Percentiles rank a stretch among this genome's conserved stretches.
phyloP scores from a whole-genome alignment of 2,329 filamentous ascomycete species.

The Aplosporella prunicola region DNA sequence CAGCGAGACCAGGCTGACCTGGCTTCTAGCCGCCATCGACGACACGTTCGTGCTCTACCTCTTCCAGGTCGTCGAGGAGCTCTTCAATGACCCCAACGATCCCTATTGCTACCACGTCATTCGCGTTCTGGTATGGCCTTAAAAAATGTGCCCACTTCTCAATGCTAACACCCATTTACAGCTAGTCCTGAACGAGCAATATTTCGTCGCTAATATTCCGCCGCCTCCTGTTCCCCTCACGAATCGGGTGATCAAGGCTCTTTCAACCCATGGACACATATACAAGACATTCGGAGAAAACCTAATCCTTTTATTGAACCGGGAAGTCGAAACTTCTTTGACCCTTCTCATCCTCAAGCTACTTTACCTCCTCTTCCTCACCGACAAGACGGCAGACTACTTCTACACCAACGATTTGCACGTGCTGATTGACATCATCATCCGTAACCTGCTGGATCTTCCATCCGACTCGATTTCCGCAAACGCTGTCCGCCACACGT shows the following conservation, averaged over 20 bases:
- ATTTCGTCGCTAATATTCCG: slow-evolving; percentile 66
- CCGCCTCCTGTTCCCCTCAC: slow-evolving; percentile 51
- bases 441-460: slow-evolving; percentile 91
- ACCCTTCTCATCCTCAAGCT: slow-evolving; percentile 96
- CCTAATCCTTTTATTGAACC: slow-evolving; percentile 86
- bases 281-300: slow-evolving; percentile 98
- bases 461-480: slow-evolving; percentile 59
- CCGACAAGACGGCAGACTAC: slow-evolving; percentile 84
- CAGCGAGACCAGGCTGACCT: slow-evolving; percentile 13
- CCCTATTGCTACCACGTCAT: slow-evolving; percentile 96
- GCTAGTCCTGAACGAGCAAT: slow-evolving; percentile 96
- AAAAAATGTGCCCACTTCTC: no score
- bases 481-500: slow-evolving; percentile 70
- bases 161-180: slow-evolving; percentile 28
- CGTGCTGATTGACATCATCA: slow-evolving; percentile 89
- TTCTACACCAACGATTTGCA: slow-evolving; percentile 97
- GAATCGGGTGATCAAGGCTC: slow-evolving; percentile 85
- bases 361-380: slow-evolving; percentile 91
- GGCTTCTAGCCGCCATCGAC: slow-evolving; percentile 40
- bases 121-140: slow-evolving; percentile 69
- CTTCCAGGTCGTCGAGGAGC: slow-evolving; percentile 76
- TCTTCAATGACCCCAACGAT: slow-evolving; percentile 79
- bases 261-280: slow-evolving; percentile 67
- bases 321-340: slow-evolving; percentile 84
- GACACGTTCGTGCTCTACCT: slow-evolving; percentile 78